phyloP scores from a whole-genome alignment of 2,329 filamentous ascomycete genomes.

The Aspergillus fumigatus region DNA sequence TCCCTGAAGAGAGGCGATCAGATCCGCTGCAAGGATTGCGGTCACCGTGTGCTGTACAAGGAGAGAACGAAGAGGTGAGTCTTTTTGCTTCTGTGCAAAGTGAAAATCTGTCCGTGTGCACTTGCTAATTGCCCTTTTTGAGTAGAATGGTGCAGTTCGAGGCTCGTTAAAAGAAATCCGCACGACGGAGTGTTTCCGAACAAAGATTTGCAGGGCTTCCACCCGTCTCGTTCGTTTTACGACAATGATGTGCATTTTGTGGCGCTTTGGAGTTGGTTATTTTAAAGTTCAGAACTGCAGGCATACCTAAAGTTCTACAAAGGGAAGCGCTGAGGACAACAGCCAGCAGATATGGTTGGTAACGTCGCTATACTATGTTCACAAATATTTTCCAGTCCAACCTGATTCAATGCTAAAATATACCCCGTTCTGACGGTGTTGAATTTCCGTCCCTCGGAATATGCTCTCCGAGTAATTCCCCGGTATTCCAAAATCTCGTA shows the following conservation, averaged over 20 bases:
- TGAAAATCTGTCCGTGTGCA: not conserved
- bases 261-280: conserved; percentile 28
- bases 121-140: not conserved
- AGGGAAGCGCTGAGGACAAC: not conserved
- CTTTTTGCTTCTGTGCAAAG: conserved; percentile 1
- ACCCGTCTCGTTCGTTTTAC: conserved; percentile 8
- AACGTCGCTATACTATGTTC: not conserved
- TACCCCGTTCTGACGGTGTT: not conserved
- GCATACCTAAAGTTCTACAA: not conserved
- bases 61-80: conserved; percentile 92
- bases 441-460: not conserved
- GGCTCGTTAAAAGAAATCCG: conserved; percentile 60
- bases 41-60: conserved; percentile 94
- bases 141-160: conserved; percentile 96
- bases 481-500: not conserved
- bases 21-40: conserved; percentile 87
- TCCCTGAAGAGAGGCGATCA: conserved; percentile 71
- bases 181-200: not conserved
- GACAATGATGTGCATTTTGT: conserved; percentile 27
- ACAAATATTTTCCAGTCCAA: not conserved
- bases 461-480: not conserved
- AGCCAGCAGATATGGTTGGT: not conserved
- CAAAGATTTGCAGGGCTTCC: conserved; percentile 11
- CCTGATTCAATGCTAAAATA: not conserved
- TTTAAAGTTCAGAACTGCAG: not conserved